Evolutionary conservation across 768 basidiomycete species (phyloP), one percentile per base, ranked within the genome.

Genomic region (Russula sp.): DNA sequence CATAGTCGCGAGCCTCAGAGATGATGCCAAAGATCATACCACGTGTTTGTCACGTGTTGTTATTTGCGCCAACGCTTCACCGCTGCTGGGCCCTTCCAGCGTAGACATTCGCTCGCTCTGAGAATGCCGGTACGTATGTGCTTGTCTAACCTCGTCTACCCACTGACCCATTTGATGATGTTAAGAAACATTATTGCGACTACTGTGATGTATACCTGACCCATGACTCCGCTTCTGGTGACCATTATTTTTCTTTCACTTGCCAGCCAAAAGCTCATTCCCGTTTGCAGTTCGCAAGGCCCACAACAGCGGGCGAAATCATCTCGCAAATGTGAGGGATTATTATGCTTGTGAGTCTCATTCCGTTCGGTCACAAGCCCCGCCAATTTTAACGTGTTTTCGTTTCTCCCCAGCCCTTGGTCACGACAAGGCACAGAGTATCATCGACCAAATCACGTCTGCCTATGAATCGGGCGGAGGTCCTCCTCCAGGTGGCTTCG

Each of bases 401-500:
- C 16, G 22, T 63, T 62, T 24, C 40, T 14, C 50, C n/a, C 18
- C 70, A 92, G 90, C 90, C 2, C 84, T 92, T 61, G 90, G 90
- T 61, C 94, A 98, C 76, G 95, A 98, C 82, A 96, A 96, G 76
- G 95, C 96, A 20, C 97, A 99, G 76, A 93, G 79, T 71, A 94
- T 98, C 74, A 98, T 99, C 74, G 96, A 99, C 83, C 92, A 96
- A 76, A 98, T 99, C 76, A 95, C 94, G 42, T 87, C 90, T 24
- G 87, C 90, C 28, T 97, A 96, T 72, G 96, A 98, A 76, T 83
- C 82, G 32, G 86, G 90, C 49, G 87, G 87, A 57, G 90, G 90
- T 2, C 92, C 91, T 46, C 92, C 92, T 68, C 90, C 90, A 13
- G 91, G 91, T 57, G 91, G 92, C 4, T 93, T 92, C 67, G 89